Evolutionary conservation across 192 early-diverging fungal genomes (phyloP).

Genomic region (Mortierella alpina): DNA sequence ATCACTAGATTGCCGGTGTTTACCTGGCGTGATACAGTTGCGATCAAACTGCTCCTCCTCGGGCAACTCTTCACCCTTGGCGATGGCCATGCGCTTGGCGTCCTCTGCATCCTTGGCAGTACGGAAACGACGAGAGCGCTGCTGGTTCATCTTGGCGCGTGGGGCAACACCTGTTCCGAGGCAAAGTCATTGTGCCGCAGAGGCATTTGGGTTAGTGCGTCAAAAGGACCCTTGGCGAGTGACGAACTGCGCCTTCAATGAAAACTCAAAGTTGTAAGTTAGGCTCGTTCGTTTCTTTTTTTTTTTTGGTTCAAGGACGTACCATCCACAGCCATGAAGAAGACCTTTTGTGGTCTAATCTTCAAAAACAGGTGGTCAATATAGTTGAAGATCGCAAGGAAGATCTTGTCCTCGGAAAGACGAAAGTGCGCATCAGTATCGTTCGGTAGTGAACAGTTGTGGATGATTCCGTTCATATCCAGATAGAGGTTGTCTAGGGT

Average conservation of each 20-base stretch:
- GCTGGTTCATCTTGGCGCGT: conserved; percentile 99
- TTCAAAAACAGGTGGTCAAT: conserved; percentile 93
- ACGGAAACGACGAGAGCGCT: conserved; percentile 95
- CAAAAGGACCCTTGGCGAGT: neutral
- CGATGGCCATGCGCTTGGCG: conserved; percentile 69
- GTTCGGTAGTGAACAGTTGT: conserved; percentile 96
- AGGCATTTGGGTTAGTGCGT: neutral
- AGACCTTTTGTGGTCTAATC: conserved; percentile 93
- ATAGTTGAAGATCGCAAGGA: conserved; percentile 94
- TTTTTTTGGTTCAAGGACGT: neutral
- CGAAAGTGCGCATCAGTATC: conserved; percentile 88
- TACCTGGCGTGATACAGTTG: conserved; percentile 98
- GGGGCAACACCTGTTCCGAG: conserved; percentile 83
- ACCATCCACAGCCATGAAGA: conserved; percentile 95
- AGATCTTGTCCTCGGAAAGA: conserved; percentile 94
- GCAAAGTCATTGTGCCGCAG: neutral
- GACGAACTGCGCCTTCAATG: neutral
- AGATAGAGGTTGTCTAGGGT: conserved; percentile 91
- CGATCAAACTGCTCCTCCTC: conserved; percentile 88
- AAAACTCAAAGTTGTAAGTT: neutral
- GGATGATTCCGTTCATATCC: conserved; percentile 99
- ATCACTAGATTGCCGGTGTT: neutral
- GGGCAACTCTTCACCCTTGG: conserved; percentile 76
- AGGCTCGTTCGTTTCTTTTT: neutral
- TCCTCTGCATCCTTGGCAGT: conserved; percentile 88